Base-by-base conservation (phyloP, 305 asterid species). In the Rubia balearica region DNA sequence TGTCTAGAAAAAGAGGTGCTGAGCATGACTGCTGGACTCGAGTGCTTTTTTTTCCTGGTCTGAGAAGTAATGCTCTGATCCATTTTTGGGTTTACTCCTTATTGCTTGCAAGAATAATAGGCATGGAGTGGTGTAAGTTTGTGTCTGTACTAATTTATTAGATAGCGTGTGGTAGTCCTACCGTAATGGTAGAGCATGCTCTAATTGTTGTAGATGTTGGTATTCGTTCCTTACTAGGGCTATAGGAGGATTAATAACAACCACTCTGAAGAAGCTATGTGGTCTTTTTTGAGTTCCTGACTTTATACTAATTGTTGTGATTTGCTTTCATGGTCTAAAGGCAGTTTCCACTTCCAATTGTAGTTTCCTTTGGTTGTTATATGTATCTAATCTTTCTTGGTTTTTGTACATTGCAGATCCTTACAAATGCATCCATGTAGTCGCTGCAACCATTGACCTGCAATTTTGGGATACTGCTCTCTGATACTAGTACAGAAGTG, bases 351-450 rank as follows among this genome's bases (percentile, higher is more conserved):
- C 30, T 40, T 48, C 17, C n/a, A 48, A 41, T 45, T 51, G 16
- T 16, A 10, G 38, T 65, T 40, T 45, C 48, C 21, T 36, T 0
- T 49, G 62, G 13, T 49, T 62, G 36, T 16, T 11, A 5, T 48
- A 7, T 38, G 42, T 48, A 3, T 46, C 51, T 71, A 33, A 46
- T 46, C 45, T 61, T 5, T 71, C 12, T n/a, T 33, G 8, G 14
- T 38, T 61, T 63, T 55, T 12, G 40, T 72, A 64, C 70, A 68
- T 72, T 38, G 22, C 40, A 51, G 63, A 13, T 33, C 10, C 33
- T 48, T 7, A 12, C 53, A 49, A 53, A 61, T 59, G 67, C 19
- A 38, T 14, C 46, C 48, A 38, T 42, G 12, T 27, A 7, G 41
- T 13, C 38, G 43, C 36, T 61, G 61, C 48, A 6, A 6, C 41